Percentiles rank a stretch among this genome's conserved stretches.
Conservation (phyloP, 169 alveolate genomes). For the Cytauxzoon felis region DNA sequence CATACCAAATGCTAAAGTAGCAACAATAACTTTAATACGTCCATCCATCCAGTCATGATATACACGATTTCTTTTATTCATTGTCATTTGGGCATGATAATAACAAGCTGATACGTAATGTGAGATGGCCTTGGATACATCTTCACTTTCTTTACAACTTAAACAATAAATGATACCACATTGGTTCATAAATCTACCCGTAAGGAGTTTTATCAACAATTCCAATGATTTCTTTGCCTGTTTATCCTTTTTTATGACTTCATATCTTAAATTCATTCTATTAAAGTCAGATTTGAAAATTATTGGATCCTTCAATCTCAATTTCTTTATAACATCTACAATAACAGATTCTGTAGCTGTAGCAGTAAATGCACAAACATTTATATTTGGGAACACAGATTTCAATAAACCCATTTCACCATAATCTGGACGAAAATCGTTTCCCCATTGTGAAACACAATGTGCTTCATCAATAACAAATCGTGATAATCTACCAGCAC, state of each 20-base stretch:
- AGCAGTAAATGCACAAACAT: constrained; percentile 95
- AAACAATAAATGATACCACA: constrained; percentile 92
- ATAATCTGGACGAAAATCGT: constrained; percentile 96
- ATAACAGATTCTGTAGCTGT: constrained; percentile 92
- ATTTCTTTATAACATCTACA: constrained; percentile 63
- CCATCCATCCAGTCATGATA: constrained; percentile 89
- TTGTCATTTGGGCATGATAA: constrained; percentile 78
- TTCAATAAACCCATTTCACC: constrained; percentile 80
- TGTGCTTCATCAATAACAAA: constrained; percentile 99
- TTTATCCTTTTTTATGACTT: constrained; percentile 35
- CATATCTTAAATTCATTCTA: constrained; percentile 55
- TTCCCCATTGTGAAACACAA: constrained; percentile 99
- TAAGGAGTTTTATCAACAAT: constrained; percentile 17
- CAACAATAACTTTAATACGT: constrained; percentile 90
- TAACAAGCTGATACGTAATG: constrained; percentile 62
- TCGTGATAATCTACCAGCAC: constrained; percentile 78
- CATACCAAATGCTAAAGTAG: constrained; percentile 99
- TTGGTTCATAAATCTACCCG: constrained; percentile 5
- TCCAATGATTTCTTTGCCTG: constrained; percentile 28
- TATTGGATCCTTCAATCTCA: constrained; percentile 33
- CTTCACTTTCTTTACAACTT: constrained; percentile 89
- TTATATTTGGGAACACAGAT: constrained; percentile 87
- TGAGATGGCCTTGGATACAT: constrained; percentile 74
- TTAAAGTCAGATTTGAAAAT: constrained; percentile 59
- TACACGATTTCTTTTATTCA: constrained; percentile 61